Base-by-base conservation (phyloP, 495 filamentous ascomycete species). In the Penicillium samsonianum region DNA sequence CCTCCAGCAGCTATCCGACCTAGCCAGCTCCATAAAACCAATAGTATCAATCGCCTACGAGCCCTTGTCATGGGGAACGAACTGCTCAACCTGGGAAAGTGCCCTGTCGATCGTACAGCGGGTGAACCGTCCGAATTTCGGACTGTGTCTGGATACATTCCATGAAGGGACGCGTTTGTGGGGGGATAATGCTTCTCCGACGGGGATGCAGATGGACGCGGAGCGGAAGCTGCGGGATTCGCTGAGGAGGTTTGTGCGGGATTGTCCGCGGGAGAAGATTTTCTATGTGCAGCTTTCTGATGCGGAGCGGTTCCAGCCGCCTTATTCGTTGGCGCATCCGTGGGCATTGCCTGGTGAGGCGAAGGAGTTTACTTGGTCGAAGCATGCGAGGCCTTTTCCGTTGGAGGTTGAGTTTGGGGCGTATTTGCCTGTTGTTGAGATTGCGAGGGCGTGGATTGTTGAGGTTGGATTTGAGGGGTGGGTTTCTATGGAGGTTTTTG, bases 261-360 rank as follows among this genome's bases (percentile, higher is more conserved):
- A 70, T 2, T 77, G 88, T 31, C 82, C 87, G 25, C 62, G 84
- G 7, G 69, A 76, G 16, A 91, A 90, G 72, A 74, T 92, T 0
- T 90, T 89, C 66, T 90, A 85, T 55, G 77, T 91, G 7, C 88
- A 91, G 69, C 73, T 91, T 8, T 88, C 87, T 2, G 88, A 92
- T 63, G 89, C 81, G 5, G 87, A 88, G 65, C 74, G 78, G 33
- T 78, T 90, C 4, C 58, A 67, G 2, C 67, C 75, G 26, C 88
- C 87, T 0, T 77, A 91, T n/a, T 72, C 81, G 1, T 67, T 71
- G 8, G 77, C 71, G 5, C 89, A 92, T 67, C 72, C 78, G 9
- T 90, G 84, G 72, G 84, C 87, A 67, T 55, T 82, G 22, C 68
- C 79, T 0, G 80, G 76, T 8, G 87, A 90, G 70, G 83, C 84